Evolutionary conservation across 2,329 filamentous ascomycete genomes (phyloP), one percentile per base, ranked within the genome.

Genomic region (Monilinia laxa): DNA sequence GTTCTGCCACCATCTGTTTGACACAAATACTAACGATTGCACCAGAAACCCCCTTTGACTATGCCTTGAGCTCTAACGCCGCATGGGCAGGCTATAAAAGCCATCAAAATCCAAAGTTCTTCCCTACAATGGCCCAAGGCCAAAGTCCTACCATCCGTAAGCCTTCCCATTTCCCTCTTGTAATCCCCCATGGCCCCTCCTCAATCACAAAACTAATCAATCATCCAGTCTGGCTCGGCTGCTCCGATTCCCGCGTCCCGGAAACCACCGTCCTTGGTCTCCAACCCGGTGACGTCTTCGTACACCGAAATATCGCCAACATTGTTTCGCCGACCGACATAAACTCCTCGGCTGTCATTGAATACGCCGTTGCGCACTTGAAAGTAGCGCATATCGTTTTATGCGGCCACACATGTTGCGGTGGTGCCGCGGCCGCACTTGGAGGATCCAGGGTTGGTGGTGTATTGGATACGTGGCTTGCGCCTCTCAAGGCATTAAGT

Each of bases 251-350:
- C 51, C 90, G 92, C 70, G 89, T 91, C 72, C 92, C 92, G 1
- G 92, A 95, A 79, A 94, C 91, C 6, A 92, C 88, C 59, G 84
- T 96, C 74, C 84, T 93, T 38, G 88, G 90, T 74, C 83, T 92
- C 67, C 84, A 91, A 74, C 91, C 92, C 3, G 92, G 92, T 68
- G 91, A 96, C 73, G 88, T 96, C 72, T 96, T 96, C 77, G 90
- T 92, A 63, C 92, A 96, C 82, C 90, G 92, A 76, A 96, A 96
- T 81, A 93, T 96, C 77, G 92, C 91, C 78, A 96, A 96, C 81
- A 86, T 94, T 75, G 80, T 96, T 70, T 87, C 87, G 67, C 81
- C 87, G 25, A 87, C 87, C 73, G 92, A 96, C 77, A 85, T 94
- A 77, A 91, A 87, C 80, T 87, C 88, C 45, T 83, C 87, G 14